Conservation (phyloP, 2,329 filamentous ascomycete species). For the Iodosphaeria phyllophila region DNA sequence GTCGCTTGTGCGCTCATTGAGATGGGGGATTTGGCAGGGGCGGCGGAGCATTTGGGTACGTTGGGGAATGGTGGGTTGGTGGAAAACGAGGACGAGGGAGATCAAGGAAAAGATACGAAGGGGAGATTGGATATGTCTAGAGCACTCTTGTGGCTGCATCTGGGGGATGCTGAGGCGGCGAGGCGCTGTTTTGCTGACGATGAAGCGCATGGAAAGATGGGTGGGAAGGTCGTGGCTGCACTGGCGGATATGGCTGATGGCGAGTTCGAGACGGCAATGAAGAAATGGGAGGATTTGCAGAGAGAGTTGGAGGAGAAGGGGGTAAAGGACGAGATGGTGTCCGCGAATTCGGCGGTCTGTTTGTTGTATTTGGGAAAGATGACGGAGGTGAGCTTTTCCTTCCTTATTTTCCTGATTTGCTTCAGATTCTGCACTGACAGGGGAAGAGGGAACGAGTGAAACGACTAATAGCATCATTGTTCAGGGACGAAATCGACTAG, state of each 20-base stretch:
- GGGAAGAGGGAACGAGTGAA: too few relatives aligned
- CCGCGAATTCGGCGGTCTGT: conserved; percentile 70
- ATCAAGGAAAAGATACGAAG: conserved; percentile 14
- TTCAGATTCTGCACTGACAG: too few relatives aligned
- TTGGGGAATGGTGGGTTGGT: too few relatives aligned
- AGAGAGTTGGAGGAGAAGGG: conserved; percentile 21
- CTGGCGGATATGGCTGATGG: conserved; percentile 66
- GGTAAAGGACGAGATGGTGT: conserved; percentile 45
- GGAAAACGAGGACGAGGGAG: too few relatives aligned
- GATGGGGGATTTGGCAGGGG: conserved; percentile 76
- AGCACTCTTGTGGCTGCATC: conserved; percentile 55
- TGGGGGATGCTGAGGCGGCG: conserved; percentile 60
- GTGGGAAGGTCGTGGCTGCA: conserved; percentile 37
- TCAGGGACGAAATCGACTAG: conserved; percentile 47
- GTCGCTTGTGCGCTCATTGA: conserved; percentile 53
- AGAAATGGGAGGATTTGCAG: conserved; percentile 36
- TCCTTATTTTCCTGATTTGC: too few relatives aligned
- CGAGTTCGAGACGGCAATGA: conserved; percentile 44
- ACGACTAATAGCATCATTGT: too few relatives aligned
- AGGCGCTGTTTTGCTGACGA: conserved; percentile 27
- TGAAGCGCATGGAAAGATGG: conserved; percentile 19
- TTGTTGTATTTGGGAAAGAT: conserved; percentile 67
- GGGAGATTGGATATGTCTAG: conserved; percentile 26
- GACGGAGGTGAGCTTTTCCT: conserved; percentile 47
- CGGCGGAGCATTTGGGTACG: conserved; percentile 50